Evolutionary conservation across 106 monocot species (phyloP).

Genomic region (Dioscorea dumetorum): DNA sequence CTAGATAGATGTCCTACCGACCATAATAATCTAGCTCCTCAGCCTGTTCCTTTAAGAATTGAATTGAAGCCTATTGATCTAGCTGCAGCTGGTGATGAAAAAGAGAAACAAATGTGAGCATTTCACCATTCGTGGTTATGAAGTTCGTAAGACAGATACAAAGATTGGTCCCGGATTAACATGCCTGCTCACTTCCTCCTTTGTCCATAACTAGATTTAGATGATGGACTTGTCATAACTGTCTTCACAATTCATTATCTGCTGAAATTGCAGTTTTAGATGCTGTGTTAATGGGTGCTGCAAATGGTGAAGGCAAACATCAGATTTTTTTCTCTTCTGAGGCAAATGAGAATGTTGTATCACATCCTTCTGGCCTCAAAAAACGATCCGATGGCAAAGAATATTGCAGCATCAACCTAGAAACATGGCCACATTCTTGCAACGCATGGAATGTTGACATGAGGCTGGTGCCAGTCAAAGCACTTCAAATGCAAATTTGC

Average conservation of each 20-base stretch:
- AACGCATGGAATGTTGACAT: too few relatives aligned
- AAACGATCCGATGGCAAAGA: neutral
- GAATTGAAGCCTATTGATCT: constrained; percentile 1
- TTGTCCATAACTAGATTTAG: constrained; percentile 43
- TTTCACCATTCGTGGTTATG: constrained; percentile 61
- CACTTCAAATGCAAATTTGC: constrained; percentile 1
- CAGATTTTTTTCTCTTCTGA: too few relatives aligned
- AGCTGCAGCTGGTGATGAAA: constrained; percentile 1
- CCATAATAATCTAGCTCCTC: too few relatives aligned
- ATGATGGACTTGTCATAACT: constrained; percentile 68
- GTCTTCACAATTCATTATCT: constrained; percentile 23
- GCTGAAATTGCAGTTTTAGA: too few relatives aligned
- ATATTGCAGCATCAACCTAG: neutral
- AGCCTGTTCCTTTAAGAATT: neutral
- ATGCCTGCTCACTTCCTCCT: constrained; percentile 28
- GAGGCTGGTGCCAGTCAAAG: neutral
- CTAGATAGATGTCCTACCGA: too few relatives aligned
- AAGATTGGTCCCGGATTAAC: constrained; percentile 25
- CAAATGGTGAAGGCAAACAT: too few relatives aligned
- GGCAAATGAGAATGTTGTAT: too few relatives aligned
- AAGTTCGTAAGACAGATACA: constrained; percentile 37
- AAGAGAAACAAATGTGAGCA: constrained; percentile 23
- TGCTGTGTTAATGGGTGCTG: too few relatives aligned
- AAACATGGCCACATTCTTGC: neutral
- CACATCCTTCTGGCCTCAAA: too few relatives aligned